These are phyloP conservation scores for Rhododendron vialii DNA, from an alignment of 148 eudicot species.

Conservation along the genomic window DNA sequence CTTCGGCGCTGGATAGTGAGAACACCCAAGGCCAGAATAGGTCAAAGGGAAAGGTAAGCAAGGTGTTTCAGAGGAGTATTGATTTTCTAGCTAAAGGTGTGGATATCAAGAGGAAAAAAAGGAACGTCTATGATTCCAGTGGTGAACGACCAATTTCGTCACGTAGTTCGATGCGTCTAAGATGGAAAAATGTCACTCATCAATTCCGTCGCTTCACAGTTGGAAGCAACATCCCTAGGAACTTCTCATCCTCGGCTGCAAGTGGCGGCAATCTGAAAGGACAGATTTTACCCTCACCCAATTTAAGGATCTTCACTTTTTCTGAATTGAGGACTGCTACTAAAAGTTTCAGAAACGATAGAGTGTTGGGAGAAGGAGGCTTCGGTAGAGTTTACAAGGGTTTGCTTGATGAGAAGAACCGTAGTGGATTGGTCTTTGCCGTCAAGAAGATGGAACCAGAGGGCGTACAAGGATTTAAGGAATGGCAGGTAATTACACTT, in stretches of 20 bases:
- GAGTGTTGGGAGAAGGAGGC: constrained; percentile 73
- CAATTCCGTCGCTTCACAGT: constrained; percentile 5
- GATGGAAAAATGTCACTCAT: neutral
- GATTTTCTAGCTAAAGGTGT: neutral
- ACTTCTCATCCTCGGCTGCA: constrained; percentile 44
- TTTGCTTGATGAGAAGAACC: constrained; percentile 54
- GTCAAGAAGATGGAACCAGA: constrained; percentile 73
- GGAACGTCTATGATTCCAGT: neutral
- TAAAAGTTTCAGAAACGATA: constrained; percentile 51
- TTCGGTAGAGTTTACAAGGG: constrained; percentile 81
- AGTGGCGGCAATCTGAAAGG: constrained; percentile 46
- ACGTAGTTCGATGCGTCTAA: neutral
- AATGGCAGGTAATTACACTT: constrained; percentile 65
- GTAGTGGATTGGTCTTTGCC: constrained; percentile 50
- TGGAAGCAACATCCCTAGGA: constrained; percentile 38
- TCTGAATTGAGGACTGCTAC: constrained; percentile 59
- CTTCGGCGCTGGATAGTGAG: neutral
- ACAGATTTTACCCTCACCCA: constrained; percentile 42
- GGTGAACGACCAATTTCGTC: neutral
- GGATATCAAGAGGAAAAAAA: neutral
- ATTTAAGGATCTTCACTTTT: constrained; percentile 48
- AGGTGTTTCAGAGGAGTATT: neutral
- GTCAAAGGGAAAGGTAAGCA: neutral
- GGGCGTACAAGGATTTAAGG: constrained; percentile 71
- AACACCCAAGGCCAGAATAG: neutral